Evolutionary conservation across 2,329 filamentous ascomycete species (phyloP).

Genomic region (Aureobasidium pullulans): DNA sequence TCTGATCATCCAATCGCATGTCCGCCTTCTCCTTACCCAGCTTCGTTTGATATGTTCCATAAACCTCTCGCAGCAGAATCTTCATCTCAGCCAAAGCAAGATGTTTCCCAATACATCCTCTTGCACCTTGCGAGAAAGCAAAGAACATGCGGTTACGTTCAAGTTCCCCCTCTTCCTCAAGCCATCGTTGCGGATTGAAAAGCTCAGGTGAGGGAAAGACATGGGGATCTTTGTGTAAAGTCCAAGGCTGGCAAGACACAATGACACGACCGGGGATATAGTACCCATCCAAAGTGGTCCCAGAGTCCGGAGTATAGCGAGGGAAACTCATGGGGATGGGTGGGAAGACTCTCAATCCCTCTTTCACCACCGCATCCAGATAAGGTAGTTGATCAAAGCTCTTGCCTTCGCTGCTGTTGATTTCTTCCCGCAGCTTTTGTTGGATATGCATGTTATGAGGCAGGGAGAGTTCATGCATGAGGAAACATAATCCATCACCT

Average conservation of each 20-base stretch:
- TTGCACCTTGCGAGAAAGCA: constrained; percentile 15
- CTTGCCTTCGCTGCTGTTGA: background rate
- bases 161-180: constrained; percentile 22
- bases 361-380: constrained; percentile 43
- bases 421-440: constrained; percentile 8
- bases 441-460: constrained; percentile 30
- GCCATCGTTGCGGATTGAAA: constrained; percentile 46
- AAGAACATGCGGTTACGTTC: constrained; percentile 35
- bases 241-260: constrained; percentile 39
- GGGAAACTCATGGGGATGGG: constrained; percentile 46
- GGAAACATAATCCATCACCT: constrained; percentile 60
- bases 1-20: constrained; percentile 15
- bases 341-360: constrained; percentile 44
- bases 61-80: constrained; percentile 14
- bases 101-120: constrained; percentile 16
- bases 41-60: constrained; percentile 6
- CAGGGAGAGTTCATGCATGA: constrained; percentile 64
- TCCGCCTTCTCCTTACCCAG: constrained; percentile 9
- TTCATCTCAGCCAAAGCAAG: constrained; percentile 18
- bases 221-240: constrained; percentile 39
- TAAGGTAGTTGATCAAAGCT: constrained; percentile 30
- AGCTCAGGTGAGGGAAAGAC: constrained; percentile 36
- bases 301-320: constrained; percentile 38
- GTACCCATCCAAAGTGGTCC: constrained; percentile 28
- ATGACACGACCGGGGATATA: constrained; percentile 35